A percentile compares a stretch with the other conserved stretches of the same genome.
These are phyloP conservation scores for Arthrobotrys megalospora DNA, from an alignment of 2,329 filamentous ascomycete species.

Conservation along the genomic window DNA sequence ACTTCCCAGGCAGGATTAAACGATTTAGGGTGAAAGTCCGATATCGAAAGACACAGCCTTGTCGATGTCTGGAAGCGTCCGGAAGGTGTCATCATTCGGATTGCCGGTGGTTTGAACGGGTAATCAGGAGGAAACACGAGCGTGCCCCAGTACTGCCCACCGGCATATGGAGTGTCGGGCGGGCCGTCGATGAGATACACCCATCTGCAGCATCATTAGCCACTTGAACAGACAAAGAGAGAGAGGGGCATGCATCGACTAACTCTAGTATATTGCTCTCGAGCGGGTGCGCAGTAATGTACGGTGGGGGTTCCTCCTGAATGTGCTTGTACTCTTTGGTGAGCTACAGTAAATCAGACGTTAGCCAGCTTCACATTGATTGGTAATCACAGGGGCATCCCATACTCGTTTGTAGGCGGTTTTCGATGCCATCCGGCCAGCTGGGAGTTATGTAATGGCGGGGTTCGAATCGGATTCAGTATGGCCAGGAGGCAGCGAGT, in stretches of 20 bases:
- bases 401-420: conserved; percentile 64
- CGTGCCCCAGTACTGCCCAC: conserved; percentile 98
- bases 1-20: conserved; percentile 99
- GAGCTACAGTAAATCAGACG: conserved; percentile 68
- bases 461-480: not conserved
- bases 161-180: conserved; percentile 91
- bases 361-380: conserved; percentile 41
- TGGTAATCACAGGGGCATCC: conserved; percentile 40
- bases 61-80: conserved; percentile 95
- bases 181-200: conserved; percentile 96
- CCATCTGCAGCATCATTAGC: conserved; percentile 73
- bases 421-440: conserved; percentile 62
- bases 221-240: conserved; percentile 12
- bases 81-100: conserved; percentile 98
- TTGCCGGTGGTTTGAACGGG: conserved; percentile 95
- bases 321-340: conserved; percentile 77
- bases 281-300: conserved; percentile 89
- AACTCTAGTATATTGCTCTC: conserved; percentile 90
- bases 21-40: conserved; percentile 96
- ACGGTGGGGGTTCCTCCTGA: conserved; percentile 84
- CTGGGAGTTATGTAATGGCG: conserved; percentile 9
- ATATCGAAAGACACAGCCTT: conserved; percentile 93
- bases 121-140: conserved; percentile 96
- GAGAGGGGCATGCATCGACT: conserved; percentile 68
- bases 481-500: not conserved